A percentile compares a stretch with the other conserved stretches of the same genome.
These are phyloP conservation scores for Diaporthe ampelina DNA, from an alignment of 2,329 filamentous ascomycete genomes.

Conservation along the genomic window DNA sequence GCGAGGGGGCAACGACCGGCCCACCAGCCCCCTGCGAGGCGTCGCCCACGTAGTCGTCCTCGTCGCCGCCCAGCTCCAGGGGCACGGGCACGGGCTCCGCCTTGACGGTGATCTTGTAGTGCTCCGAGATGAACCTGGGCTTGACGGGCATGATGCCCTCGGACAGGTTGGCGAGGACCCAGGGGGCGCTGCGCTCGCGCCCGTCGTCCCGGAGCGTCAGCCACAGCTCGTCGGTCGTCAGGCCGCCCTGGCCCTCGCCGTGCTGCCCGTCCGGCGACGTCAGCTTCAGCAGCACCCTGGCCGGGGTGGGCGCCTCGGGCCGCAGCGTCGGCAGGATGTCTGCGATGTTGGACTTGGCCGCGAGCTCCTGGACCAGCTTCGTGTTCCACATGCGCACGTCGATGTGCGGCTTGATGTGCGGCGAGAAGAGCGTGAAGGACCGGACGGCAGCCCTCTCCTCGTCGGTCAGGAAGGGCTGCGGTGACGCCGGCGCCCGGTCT, in stretches of 20 bases:
- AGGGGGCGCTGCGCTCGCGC: conserved; percentile 55
- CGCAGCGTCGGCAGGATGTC: conserved; percentile 44
- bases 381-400: conserved; percentile 42
- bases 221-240: conserved; percentile 53
- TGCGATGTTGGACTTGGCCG: conserved; percentile 42
- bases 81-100: conserved; percentile 43
- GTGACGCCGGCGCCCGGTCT: conserved; percentile 52
- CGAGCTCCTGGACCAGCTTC: conserved; percentile 43
- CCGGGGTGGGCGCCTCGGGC: conserved; percentile 43
- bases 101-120: conserved; percentile 28
- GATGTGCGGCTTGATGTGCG: conserved; percentile 49
- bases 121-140: background rate
- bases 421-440: conserved; percentile 64
- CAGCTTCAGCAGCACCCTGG: conserved; percentile 54
- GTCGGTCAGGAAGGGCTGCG: conserved; percentile 54
- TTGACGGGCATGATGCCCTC: conserved; percentile 44
- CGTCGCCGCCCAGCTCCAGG: conserved; percentile 32
- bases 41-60: background rate
- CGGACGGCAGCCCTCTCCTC: conserved; percentile 55
- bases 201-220: conserved; percentile 59
- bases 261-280: conserved; percentile 44
- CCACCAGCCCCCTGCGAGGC: background rate
- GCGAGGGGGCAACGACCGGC: background rate
- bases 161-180: conserved; percentile 49
- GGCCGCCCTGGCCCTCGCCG: conserved; percentile 46